A percentile compares a stretch with the other conserved stretches of the same genome.
These are phyloP conservation scores for Blastobotrys aristatus DNA, from an alignment of 1,139 yeast genomes.

Conservation along the genomic window DNA sequence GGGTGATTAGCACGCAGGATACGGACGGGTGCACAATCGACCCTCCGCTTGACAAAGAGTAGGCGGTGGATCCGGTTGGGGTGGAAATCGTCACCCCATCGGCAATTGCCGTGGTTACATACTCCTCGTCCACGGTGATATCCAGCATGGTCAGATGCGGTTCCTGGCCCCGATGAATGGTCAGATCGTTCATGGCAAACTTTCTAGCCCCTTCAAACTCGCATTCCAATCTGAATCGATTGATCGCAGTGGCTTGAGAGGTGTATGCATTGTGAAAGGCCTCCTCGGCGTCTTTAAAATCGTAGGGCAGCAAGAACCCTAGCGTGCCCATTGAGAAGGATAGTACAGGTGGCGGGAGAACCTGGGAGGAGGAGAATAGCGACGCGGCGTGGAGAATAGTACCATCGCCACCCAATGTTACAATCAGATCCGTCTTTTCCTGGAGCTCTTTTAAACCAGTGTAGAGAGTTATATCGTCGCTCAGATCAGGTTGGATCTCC, in stretches of 20 bases:
- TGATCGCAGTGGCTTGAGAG: constrained; percentile 64
- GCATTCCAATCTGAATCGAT: constrained; percentile 73
- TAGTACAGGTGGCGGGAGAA: constrained; percentile 81
- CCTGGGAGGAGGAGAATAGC: constrained; percentile 48
- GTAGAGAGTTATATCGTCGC: constrained; percentile 33
- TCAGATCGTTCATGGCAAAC: constrained; percentile 70
- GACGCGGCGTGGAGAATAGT: constrained; percentile 73
- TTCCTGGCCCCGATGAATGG: constrained; percentile 79
- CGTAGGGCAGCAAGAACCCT: constrained; percentile 83
- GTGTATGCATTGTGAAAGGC: constrained; percentile 64
- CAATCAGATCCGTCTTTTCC: constrained; percentile 57
- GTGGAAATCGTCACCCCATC: constrained; percentile 84
- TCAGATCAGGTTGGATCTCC: constrained; percentile 46
- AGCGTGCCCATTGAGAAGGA: constrained; percentile 88
- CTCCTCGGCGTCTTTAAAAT: constrained; percentile 54
- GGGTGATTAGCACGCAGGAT: constrained; percentile 75
- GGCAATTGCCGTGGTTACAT: constrained; percentile 82
- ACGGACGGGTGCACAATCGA: constrained; percentile 88
- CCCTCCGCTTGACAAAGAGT: constrained; percentile 86
- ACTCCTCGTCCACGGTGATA: constrained; percentile 72
- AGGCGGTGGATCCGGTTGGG: constrained; percentile 95
- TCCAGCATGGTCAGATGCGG: constrained; percentile 84
- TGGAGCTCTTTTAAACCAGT: constrained; percentile 63
- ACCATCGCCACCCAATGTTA: constrained; percentile 94
- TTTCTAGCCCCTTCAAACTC: not conserved